A percentile compares a stretch with the other conserved stretches of the same genome.
Evolutionary conservation across 768 basidiomycete species (phyloP).

Genomic region (Rossbeevera mucosa): DNA sequence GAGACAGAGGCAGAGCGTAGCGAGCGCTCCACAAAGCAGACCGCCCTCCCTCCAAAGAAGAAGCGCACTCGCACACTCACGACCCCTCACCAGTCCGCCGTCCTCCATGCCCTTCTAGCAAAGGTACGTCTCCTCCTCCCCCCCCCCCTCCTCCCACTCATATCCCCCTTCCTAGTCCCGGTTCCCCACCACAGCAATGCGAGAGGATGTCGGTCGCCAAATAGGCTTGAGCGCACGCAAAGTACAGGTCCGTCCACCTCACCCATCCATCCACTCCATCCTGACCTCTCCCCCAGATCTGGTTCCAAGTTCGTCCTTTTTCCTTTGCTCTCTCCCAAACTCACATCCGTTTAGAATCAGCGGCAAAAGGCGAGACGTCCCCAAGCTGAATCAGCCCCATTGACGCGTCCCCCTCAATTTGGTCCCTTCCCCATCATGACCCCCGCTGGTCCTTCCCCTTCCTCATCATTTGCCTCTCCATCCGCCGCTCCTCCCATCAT

Average conservation of each 20-base stretch:
- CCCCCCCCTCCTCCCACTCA: neutral
- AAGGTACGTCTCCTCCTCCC: constrained; percentile 48
- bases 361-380: constrained; percentile 83
- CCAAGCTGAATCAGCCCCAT: constrained; percentile 52
- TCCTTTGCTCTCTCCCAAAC: too few relatives aligned
- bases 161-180: constrained; percentile 54
- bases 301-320: constrained; percentile 68
- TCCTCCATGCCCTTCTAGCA: constrained; percentile 81
- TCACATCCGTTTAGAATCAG: constrained; percentile 76
- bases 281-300: constrained; percentile 51
- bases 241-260: constrained; percentile 64
- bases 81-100: constrained; percentile 83
- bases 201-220: constrained; percentile 81
- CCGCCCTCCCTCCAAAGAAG: constrained; percentile 37
- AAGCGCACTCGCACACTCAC: constrained; percentile 86
- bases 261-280: constrained; percentile 5
- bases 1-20: constrained; percentile 48
- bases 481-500: neutral
- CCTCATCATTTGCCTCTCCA: constrained; percentile 14
- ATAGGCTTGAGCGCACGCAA: constrained; percentile 89
- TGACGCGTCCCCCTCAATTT: constrained; percentile 55
- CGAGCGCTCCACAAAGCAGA: constrained; percentile 31
- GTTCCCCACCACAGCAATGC: constrained; percentile 82
- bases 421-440: constrained; percentile 53
- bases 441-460: constrained; percentile 27